Base-by-base conservation (phyloP, 2,329 filamentous ascomycete species). In the Fusarium sterilihyphosum region DNA sequence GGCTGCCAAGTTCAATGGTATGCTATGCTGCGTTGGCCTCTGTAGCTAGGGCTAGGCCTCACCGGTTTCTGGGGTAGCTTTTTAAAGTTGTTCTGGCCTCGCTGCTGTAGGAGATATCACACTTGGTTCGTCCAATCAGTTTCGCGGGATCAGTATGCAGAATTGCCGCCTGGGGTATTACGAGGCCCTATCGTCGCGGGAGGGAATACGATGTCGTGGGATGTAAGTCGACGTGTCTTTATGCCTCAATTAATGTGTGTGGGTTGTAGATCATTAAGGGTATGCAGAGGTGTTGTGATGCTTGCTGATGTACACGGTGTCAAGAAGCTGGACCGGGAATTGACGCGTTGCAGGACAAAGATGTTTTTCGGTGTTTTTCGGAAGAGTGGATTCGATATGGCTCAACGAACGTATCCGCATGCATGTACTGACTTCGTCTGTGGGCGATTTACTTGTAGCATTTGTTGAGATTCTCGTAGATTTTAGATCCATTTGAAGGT, bases 41-140 rank as follows among this genome's bases (percentile, higher is more conserved):
- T 41, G 37, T 37, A 26, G 37, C 41, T 50, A 49, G 58, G 58
- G 37, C 46, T 50, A 49, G 58, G 58, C 62, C 71, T 74, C 71
- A 73, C 71, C 71, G 71, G 71, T 74, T 26, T 63, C 71, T 49
- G 37, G 58, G 58, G 50, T n/a, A 56, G 54, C 29, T 29, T 29
- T 29, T 29, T 29, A 29, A 29, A 33, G 26, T 11, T 44, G 31
- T 44, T 63, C 57, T 57, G 72, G 72, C 56, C 49, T 73, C 69
- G 60, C 29, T n/a, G 56, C 58, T 59, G 41, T 43, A 64, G 16
- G 22, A 33, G 46, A 69, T 59, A 69, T 68, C 63, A 65, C 70
- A 73, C 47, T 53, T 26, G 33, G 41, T 49, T 71, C 70, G 65
- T 78, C 35, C 43, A 58, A 63, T 73, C 68, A 59, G 52, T 52